Evolutionary conservation across 2,329 filamentous ascomycete genomes (phyloP), one percentile per base, ranked within the genome.

Genomic region (Fusarium fracticaudum): DNA sequence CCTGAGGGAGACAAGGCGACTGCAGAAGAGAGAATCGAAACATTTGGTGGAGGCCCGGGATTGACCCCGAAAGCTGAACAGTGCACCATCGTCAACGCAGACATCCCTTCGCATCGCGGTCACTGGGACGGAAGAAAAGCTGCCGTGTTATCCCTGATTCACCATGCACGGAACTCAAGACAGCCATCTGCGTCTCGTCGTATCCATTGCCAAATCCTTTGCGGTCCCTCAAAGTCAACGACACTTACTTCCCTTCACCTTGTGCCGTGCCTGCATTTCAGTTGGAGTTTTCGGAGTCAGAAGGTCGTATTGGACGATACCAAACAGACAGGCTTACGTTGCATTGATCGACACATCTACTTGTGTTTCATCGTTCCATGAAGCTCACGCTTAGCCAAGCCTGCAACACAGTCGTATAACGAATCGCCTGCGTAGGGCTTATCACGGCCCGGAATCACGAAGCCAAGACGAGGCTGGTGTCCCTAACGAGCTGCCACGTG

Each of bases 401-500:
- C 10, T 12, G 33, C 33, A 35, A 13, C 17, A 18, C 35, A 9
- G 35, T 17, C 35, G 35, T 37, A 37, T 37, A 9, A 37, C 8
- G 35, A 37, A 37, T 37, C 5, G 35, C 1, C 17, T 37, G 35
- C 4, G 9, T 17, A 18, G 9, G 35, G 35, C 35, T 37, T 37
- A 18, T 4, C 35, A 18, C 9, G 35, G 5, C 35, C 35, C 35
- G 17, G 17, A 37, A 37, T 37, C 35, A 18, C 35, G 2, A 18
- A 37, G 35, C 9, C 35, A 6, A 37, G 35, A 37, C 15, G 35
- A 37, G 15, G 35, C 35, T 4, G 41, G n/a, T 7, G 2, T 8
- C n/a, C n/a, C 15, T 6, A 1, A 11, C 6, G 5, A 24, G 41
- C n/a, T 24, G 4, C 1, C 2, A 44, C 11, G 6, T 18, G 9